These are phyloP conservation scores for Serendipita sp. DNA, from an alignment of 1,284 basidiomycete genomes.

Conservation along the genomic window DNA sequence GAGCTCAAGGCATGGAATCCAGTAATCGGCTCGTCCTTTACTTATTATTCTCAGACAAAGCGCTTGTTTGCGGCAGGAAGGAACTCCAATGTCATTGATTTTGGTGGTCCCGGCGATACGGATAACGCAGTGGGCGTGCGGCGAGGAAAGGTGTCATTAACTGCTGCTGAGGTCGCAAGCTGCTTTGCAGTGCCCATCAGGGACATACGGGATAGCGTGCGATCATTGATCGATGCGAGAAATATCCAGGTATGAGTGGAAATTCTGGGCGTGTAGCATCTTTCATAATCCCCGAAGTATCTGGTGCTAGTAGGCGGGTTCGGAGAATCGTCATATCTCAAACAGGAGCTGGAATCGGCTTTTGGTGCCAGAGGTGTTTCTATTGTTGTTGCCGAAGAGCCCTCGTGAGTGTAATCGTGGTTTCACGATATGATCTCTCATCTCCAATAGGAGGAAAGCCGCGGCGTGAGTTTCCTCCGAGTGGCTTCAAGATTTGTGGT, in stretches of 20 bases:
- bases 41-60: neutral
- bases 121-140: neutral
- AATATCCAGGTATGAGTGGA: neutral
- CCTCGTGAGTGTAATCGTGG: neutral
- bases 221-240: neutral
- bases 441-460: conserved; percentile 4
- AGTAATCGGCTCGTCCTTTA: neutral
- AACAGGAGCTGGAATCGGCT: neutral
- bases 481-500: neutral
- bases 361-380: neutral
- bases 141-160: neutral
- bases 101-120: conserved; percentile 7
- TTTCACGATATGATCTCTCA: neutral
- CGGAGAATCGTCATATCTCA: conserved; percentile 6
- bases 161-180: neutral
- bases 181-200: neutral
- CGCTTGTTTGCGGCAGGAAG: neutral
- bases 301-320: conserved; percentile 7
- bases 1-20: neutral
- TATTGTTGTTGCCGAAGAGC: conserved; percentile 6
- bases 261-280: no score
- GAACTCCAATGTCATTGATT: neutral
- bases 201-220: neutral
- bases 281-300: neutral
- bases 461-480: neutral